Percentiles rank a stretch among this genome's conserved stretches.
phyloP scores from a whole-genome alignment of 192 early-diverging fungal species.

The Coemansia sp. region DNA sequence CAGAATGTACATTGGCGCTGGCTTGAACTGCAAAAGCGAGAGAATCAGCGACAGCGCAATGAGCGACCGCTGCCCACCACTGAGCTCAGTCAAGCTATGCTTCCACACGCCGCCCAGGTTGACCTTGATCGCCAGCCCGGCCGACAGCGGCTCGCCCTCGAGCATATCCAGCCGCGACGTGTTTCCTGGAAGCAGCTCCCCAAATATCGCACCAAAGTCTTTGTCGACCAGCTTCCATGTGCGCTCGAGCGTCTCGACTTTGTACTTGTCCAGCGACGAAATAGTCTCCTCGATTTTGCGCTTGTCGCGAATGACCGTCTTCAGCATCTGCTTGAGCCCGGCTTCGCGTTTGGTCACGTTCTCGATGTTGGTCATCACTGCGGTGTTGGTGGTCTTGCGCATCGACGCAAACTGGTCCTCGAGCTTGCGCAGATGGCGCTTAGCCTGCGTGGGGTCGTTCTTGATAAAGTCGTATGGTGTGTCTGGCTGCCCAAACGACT shows the following conservation, averaged over 20 bases:
- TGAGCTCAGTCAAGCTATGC: constrained; percentile 90
- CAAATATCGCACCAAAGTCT: constrained; percentile 98
- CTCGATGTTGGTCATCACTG: constrained; percentile 96
- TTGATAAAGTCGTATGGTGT: constrained; percentile 84
- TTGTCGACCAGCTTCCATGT: constrained; percentile 91
- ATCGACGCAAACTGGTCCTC: constrained; percentile 75
- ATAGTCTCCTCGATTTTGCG: constrained; percentile 95
- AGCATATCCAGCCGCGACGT: constrained; percentile 83
- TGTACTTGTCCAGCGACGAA: constrained; percentile 81
- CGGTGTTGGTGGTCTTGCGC: constrained; percentile 83
- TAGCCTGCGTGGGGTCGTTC: constrained; percentile 70
- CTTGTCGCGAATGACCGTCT: constrained; percentile 89
- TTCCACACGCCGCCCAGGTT: constrained; percentile 97
- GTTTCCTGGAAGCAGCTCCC: constrained; percentile 89
- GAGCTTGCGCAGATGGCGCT: constrained; percentile 73
- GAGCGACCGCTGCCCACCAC: constrained; percentile 96
- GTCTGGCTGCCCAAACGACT: constrained; percentile 82
- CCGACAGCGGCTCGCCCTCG: constrained; percentile 74
- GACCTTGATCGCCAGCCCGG: constrained; percentile 93
- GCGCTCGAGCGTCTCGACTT: constrained; percentile 80
- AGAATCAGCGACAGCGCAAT: constrained; percentile 96
- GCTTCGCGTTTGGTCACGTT: constrained; percentile 89
- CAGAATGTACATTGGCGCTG: constrained; percentile 99
- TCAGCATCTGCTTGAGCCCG: constrained; percentile 79
- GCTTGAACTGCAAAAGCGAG: constrained; percentile 95